These are phyloP conservation scores for Hygrophoropsis aurantiaca DNA, from an alignment of 768 basidiomycete species.

Conservation along the genomic window DNA sequence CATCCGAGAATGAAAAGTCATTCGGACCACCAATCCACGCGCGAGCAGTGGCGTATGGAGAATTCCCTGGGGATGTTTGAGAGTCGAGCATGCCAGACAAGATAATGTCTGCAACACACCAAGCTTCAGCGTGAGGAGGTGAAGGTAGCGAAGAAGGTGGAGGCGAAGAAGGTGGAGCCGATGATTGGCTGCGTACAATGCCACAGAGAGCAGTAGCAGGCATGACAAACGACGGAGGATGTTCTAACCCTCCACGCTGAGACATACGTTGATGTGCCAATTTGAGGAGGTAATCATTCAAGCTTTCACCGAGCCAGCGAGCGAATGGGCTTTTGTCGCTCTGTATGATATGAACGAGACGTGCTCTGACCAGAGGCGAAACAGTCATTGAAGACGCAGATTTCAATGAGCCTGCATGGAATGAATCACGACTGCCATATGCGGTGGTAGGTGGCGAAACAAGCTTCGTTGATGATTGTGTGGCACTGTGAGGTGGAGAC, in stretches of 20 bases:
- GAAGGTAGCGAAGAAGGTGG: slow-evolving; percentile 7
- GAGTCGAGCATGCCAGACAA: slow-evolving; percentile 35
- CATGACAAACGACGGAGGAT: slow-evolving; percentile 29
- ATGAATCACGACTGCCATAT: slow-evolving; percentile 9
- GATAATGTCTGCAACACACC: slow-evolving; percentile 33
- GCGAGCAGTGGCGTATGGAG: slow-evolving; percentile 16
- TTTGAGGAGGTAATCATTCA: background rate
- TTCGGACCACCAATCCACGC: slow-evolving; percentile 30
- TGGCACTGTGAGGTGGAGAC: background rate
- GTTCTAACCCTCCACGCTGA: slow-evolving; percentile 15
- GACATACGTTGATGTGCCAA: background rate
- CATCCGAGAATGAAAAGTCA: slow-evolving; percentile 29
- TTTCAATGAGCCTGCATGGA: slow-evolving; percentile 13
- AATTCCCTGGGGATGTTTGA: slow-evolving; percentile 8
- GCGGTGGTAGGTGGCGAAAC: background rate
- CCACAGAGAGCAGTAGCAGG: slow-evolving; percentile 22
- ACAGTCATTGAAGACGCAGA: background rate
- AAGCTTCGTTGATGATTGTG: slow-evolving; percentile 13
- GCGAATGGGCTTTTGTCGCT: slow-evolving; percentile 36
- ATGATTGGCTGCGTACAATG: slow-evolving; percentile 6
- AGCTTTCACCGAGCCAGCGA: slow-evolving; percentile 10
- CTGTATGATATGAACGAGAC: slow-evolving; percentile 33
- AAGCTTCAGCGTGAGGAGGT: slow-evolving; percentile 11
- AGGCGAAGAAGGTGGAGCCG: background rate
- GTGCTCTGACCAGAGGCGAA: slow-evolving; percentile 16